Base-by-base conservation (phyloP, 805 yeast genomes). In the Pichia nakasei region DNA sequence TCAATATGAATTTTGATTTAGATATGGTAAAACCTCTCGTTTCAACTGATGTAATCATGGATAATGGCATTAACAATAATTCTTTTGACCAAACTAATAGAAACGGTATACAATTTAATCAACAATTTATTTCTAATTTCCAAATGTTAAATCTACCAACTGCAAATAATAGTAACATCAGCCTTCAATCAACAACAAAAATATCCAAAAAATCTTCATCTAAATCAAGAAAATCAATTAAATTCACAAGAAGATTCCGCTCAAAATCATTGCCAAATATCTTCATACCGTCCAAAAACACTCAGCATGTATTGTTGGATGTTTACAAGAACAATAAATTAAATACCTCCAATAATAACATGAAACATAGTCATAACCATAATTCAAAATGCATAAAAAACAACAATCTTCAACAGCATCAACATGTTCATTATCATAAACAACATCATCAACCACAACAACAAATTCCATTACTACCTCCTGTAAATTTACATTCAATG, bases 401-500 rank as follows among this genome's bases (percentile, higher is more conserved):
- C 40, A 33, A 9, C 22, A 17, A 38, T 11, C 44, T 35, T n/a
- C 39, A 33, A 12, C 41, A 39, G 11, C 41, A 39, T 12, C 33
- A 27, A 27, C 33, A 21, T 13, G 9, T 35, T 9, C 39, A 21
- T 33, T 44, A 37, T 15, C 38, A 37, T 17, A 18, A 37, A 18
- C 45, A 42, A 3, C 42, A 32, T 4, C 41, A 38, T 6, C 21
- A 19, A 5, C 42, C 32, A 17, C 36, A 43, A 9, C 42, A 42
- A 19, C 49, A 44, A 22, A 17, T 18, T n/a, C 44, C 49, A 9
- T 36, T 57, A 2, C 60, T 81, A 39, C 96, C 96, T 4, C 96
- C 96, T 1, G 85, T 85, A 38, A 85, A 84, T 63, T 65, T 85
- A 39, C 88, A 81, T 56, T 78, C 87, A 27, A 70, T 89, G 52